phyloP scores from a whole-genome alignment of 768 basidiomycete species.

The Tricholoma flavovirens region DNA sequence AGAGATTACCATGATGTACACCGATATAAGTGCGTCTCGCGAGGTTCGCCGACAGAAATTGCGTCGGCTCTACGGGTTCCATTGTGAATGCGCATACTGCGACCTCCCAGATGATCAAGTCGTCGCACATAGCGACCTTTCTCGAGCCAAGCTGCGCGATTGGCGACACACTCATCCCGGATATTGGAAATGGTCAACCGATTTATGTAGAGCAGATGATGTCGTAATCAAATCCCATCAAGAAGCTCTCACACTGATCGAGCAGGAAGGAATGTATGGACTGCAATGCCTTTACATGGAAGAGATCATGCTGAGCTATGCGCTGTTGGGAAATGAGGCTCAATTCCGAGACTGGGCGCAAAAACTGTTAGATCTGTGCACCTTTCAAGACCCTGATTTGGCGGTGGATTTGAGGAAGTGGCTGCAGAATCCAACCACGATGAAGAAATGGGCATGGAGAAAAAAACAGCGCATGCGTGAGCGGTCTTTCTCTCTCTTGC shows the following conservation, averaged over 20 bases:
- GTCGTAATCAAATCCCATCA: slow-evolving; percentile 33
- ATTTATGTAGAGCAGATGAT: slow-evolving; percentile 35
- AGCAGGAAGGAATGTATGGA: slow-evolving; percentile 37
- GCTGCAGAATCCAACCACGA: slow-evolving; percentile 25
- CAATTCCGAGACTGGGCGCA: slow-evolving; percentile 32
- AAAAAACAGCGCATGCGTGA: slow-evolving; percentile 31
- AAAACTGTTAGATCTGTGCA: slow-evolving; percentile 21
- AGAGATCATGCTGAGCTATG: slow-evolving; percentile 38
- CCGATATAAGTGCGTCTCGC: slow-evolving; percentile 33
- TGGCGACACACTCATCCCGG: slow-evolving; percentile 32
- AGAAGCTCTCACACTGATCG: slow-evolving; percentile 33
- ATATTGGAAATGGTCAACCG: slow-evolving; percentile 37
- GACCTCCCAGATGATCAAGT: slow-evolving; percentile 11
- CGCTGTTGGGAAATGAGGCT: slow-evolving; percentile 32
- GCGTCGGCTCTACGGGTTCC: slow-evolving; percentile 34
- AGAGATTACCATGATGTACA: slow-evolving; percentile 43
- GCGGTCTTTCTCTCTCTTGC: slow-evolving; percentile 9
- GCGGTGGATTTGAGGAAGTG: slow-evolving; percentile 24
- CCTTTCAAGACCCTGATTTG: slow-evolving; percentile 21
- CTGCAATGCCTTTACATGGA: slow-evolving; percentile 34
- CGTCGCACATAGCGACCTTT: slow-evolving; percentile 23
- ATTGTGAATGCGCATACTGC: slow-evolving; percentile 36
- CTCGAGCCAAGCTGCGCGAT: slow-evolving; percentile 26
- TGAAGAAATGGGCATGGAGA: slow-evolving; percentile 39
- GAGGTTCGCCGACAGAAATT: slow-evolving; percentile 29